phyloP scores from a whole-genome alignment of 441 rosid genomes.

The Erysimum cheiri region DNA sequence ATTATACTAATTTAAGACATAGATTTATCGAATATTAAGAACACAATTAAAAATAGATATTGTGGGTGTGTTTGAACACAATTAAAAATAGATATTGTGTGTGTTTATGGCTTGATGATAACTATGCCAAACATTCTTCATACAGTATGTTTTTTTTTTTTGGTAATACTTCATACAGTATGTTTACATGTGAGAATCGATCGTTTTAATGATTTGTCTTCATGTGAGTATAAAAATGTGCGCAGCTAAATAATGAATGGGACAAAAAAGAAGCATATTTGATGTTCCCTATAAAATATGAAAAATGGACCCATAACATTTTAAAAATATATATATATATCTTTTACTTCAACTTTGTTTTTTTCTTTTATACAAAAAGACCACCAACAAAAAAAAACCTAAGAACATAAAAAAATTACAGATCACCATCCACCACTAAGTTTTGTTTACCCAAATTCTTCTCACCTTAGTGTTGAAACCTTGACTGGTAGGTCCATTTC shows the following conservation, averaged over 20 bases:
- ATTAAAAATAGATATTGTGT: not conserved
- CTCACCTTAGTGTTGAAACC: slow-evolving; percentile 25
- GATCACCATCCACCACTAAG: slow-evolving; percentile 24
- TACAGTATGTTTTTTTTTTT: too few relatives aligned
- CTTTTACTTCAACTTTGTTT: slow-evolving; percentile 21
- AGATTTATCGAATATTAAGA: not conserved
- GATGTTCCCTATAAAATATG: slow-evolving; percentile 29
- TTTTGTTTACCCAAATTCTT: slow-evolving; percentile 37
- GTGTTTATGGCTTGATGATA: slow-evolving; percentile 12
- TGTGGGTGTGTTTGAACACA: not conserved
- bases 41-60: not conserved
- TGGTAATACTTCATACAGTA: too few relatives aligned
- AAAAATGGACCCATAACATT: slow-evolving; percentile 27
- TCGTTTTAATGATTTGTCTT: slow-evolving; percentile 19
- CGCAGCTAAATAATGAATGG: slow-evolving; percentile 27
- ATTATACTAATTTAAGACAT: not conserved
- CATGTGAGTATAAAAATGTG: slow-evolving; percentile 6
- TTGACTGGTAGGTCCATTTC: slow-evolving; percentile 37
- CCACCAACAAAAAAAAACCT: slow-evolving; percentile 9
- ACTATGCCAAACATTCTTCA: not conserved
- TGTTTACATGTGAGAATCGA: not conserved
- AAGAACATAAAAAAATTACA: slow-evolving; percentile 31
- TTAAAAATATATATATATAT: slow-evolving; percentile 17
- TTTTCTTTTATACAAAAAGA: slow-evolving; percentile 33
- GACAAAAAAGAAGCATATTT: slow-evolving; percentile 43